Evolutionary conservation across 2,329 filamentous ascomycete species (phyloP).

Genomic region (Epichloe brachyelytri): DNA sequence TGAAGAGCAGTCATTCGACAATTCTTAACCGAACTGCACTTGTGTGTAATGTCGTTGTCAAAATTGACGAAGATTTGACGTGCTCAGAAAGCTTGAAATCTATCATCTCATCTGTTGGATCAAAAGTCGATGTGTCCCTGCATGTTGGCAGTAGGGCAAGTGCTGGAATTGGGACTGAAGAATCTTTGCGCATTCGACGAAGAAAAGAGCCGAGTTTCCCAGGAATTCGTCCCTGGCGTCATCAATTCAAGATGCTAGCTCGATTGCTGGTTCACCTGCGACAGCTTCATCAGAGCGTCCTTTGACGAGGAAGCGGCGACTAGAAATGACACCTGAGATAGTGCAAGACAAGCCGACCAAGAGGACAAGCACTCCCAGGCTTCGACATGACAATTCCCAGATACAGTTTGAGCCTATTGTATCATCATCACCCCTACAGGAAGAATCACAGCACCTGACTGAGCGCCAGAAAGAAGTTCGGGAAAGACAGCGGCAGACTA

Average conservation of each 20-base stretch:
- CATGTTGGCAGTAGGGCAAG: conserved; percentile 29
- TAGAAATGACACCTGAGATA: conserved; percentile 16
- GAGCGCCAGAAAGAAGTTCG: conserved; percentile 68
- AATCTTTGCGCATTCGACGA: conserved; percentile 32
- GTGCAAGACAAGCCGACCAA: conserved; percentile 14
- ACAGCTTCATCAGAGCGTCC: conserved; percentile 11
- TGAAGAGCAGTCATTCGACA: conserved; percentile 41
- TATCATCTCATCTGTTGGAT: conserved; percentile 47
- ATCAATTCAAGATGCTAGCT: conserved; percentile 13
- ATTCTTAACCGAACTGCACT: conserved; percentile 38
- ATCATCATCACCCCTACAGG: conserved; percentile 36
- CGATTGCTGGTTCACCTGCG: conserved; percentile 5
- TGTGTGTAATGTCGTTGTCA: conserved; percentile 61
- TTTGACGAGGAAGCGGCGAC: conserved; percentile 16
- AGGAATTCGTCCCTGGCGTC: conserved; percentile 18
- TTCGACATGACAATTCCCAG: conserved; percentile 72
- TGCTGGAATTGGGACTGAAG: conserved; percentile 26
- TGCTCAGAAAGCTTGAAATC: conserved; percentile 54
- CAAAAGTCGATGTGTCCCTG: conserved; percentile 34
- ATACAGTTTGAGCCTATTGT: conserved; percentile 61
- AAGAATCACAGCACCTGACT: conserved; percentile 63
- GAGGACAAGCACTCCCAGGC: conserved; percentile 31
- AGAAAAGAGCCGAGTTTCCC: conserved; percentile 31
- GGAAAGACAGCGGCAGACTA: conserved; percentile 55
- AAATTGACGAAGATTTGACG: conserved; percentile 40